A percentile compares a stretch with the other conserved stretches of the same genome.
Conservation (phyloP, 2,329 filamentous ascomycete species). For the Sordariomycetes sp. region DNA sequence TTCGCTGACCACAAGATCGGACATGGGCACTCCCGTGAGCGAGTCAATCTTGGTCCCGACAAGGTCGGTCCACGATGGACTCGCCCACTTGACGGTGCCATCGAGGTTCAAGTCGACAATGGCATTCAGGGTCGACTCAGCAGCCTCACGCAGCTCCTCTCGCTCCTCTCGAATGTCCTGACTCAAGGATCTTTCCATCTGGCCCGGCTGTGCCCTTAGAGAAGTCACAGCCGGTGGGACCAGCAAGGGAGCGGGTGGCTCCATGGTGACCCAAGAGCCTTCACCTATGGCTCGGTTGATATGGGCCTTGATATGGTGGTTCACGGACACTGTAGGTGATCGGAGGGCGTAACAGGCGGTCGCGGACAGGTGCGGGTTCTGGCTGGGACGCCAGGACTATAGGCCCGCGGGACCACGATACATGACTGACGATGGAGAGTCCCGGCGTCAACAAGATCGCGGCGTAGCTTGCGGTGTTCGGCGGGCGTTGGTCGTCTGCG, state of each 20-base stretch:
- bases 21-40: conserved; percentile 68
- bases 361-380: conserved; percentile 14
- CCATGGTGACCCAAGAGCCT: too few species aligned
- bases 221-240: conserved; percentile 44
- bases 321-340: too few species aligned
- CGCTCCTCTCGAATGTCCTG: conserved; percentile 88
- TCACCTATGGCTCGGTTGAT: too few species aligned
- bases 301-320: too few species aligned
- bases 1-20: conserved; percentile 68
- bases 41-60: conserved; percentile 69
- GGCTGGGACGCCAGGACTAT: conserved; percentile 39
- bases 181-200: conserved; percentile 63
- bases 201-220: conserved; percentile 37
- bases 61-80: conserved; percentile 89
- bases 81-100: conserved; percentile 89
- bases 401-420: conserved; percentile 31
- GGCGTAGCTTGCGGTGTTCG: background rate
- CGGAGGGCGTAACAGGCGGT: background rate
- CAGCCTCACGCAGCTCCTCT: conserved; percentile 88
- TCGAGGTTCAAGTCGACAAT: conserved; percentile 91
- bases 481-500: too few species aligned
- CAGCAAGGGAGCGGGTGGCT: conserved; percentile 15
- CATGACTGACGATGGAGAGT: conserved; percentile 28
- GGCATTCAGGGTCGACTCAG: conserved; percentile 92
- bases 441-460: background rate